Conservation (phyloP, 306 rosid genomes). For the Erythrophleum fordii region DNA sequence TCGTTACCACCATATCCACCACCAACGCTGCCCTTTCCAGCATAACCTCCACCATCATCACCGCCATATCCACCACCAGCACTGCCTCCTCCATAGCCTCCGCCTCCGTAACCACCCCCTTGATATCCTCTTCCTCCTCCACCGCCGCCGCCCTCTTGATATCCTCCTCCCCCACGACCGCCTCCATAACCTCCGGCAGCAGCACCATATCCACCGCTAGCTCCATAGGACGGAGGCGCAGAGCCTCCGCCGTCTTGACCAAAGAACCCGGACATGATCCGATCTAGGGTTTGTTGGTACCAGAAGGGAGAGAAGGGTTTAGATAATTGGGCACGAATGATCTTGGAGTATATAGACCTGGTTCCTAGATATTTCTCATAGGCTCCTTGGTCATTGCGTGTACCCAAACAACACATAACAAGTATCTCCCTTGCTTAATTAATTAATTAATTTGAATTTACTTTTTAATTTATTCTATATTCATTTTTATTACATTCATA, state of each 20-base stretch:
- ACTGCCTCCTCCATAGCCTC: conserved; percentile 49
- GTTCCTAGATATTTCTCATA: background rate
- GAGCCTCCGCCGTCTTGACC: conserved; percentile 86
- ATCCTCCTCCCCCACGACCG: conserved; percentile 41
- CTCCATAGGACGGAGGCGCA: conserved; percentile 76
- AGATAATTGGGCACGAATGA: conserved; percentile 13
- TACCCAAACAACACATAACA: background rate
- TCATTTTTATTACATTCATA: too few relatives aligned
- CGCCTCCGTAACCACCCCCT: conserved; percentile 38
- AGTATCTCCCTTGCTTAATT: too few relatives aligned
- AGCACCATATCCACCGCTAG: conserved; percentile 54
- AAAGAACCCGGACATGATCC: conserved; percentile 85
- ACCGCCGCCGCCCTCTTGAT: conserved; percentile 45
- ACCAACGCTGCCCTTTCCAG: conserved; percentile 40
- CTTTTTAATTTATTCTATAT: too few relatives aligned
- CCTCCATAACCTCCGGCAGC: conserved; percentile 55
- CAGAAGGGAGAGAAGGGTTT: conserved; percentile 37
- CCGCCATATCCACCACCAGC: conserved; percentile 50
- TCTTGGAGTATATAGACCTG: background rate
- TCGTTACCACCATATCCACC: conserved; percentile 52
- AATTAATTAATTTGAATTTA: too few relatives aligned
- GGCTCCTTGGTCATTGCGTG: background rate
- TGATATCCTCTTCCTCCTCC: conserved; percentile 39
- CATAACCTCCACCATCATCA: conserved; percentile 47
- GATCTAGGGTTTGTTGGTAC: conserved; percentile 54